phyloP scores from a whole-genome alignment of 2,329 filamentous ascomycete species.

The Ascocoryne sarcoides region DNA sequence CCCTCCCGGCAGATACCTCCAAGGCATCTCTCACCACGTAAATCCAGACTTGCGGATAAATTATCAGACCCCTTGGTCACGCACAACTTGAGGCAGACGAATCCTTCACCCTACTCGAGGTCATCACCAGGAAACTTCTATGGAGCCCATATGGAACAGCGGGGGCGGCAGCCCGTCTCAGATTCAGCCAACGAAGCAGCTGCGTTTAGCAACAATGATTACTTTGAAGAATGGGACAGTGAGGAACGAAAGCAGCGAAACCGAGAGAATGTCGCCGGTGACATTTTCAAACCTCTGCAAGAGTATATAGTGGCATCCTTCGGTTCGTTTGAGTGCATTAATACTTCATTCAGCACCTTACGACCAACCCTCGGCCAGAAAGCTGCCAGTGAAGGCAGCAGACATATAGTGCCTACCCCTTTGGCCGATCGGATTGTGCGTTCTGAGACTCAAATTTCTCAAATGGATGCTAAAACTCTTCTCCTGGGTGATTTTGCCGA shows the following conservation, averaged over 20 bases:
- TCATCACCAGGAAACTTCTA: conserved; percentile 22
- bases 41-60: background rate
- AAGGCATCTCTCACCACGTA: background rate
- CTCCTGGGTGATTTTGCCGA: conserved; percentile 69
- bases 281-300: conserved; percentile 67
- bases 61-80: background rate
- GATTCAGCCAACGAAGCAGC: background rate
- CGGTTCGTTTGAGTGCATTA: conserved; percentile 62
- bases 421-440: conserved; percentile 26
- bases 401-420: conserved; percentile 18
- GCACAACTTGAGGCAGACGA: conserved; percentile 1
- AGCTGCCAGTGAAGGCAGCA: conserved; percentile 23
- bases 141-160: conserved; percentile 14
- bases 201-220: background rate
- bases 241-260: conserved; percentile 27
- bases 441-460: conserved; percentile 35
- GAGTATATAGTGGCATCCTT: conserved; percentile 67
- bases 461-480: conserved; percentile 67
- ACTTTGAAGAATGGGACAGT: background rate
- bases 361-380: conserved; percentile 31
- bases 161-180: conserved; percentile 3
- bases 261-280: conserved; percentile 33
- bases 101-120: conserved; percentile 18
- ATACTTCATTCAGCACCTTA: conserved; percentile 60
- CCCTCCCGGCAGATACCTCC: background rate